phyloP scores from a whole-genome alignment of 129 eudicot species.

The Lactuca sativa region DNA sequence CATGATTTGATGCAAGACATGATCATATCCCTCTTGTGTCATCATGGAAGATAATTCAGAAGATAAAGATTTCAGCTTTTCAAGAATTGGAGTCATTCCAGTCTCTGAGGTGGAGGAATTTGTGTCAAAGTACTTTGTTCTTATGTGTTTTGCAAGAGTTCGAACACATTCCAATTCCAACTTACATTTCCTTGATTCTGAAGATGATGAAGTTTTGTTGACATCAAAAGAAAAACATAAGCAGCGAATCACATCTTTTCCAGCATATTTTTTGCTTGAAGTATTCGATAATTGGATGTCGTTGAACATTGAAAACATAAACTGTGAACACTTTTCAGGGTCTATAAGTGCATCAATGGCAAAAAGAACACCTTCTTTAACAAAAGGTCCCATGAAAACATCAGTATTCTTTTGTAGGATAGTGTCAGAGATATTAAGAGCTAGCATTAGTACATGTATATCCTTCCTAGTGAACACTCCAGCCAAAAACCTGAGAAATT shows the following conservation, averaged over 20 bases:
- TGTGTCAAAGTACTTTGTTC: slow-evolving; percentile 47
- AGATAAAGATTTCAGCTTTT: slow-evolving; percentile 66
- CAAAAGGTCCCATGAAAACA: slow-evolving; percentile 60
- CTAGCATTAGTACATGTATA: slow-evolving; percentile 60
- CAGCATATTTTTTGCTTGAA: slow-evolving; percentile 38
- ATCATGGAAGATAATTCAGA: slow-evolving; percentile 46
- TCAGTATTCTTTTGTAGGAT: slow-evolving; percentile 59
- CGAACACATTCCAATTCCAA: slow-evolving; percentile 61
- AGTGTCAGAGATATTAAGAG: slow-evolving; percentile 78
- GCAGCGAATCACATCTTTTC: slow-evolving; percentile 43
- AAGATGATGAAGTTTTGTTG: slow-evolving; percentile 34
- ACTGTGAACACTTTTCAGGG: slow-evolving; percentile 61
- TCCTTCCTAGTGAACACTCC: slow-evolving; percentile 86
- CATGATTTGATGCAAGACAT: slow-evolving; percentile 61
- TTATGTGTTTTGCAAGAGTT: slow-evolving; percentile 58
- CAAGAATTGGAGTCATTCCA: slow-evolving; percentile 66
- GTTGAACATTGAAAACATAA: slow-evolving; percentile 52
- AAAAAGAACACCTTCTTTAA: slow-evolving; percentile 89
- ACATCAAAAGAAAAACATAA: slow-evolving; percentile 71
- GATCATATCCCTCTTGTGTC: slow-evolving; percentile 49
- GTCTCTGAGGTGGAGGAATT: slow-evolving; percentile 44
- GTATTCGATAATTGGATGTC: slow-evolving; percentile 44
- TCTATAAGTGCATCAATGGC: slow-evolving; percentile 73
- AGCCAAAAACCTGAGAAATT: slow-evolving; percentile 73
- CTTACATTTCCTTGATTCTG: slow-evolving; percentile 54